These are phyloP conservation scores for Naegleria fowleri DNA, from an alignment of 208 protist species.

Conservation along the genomic window DNA sequence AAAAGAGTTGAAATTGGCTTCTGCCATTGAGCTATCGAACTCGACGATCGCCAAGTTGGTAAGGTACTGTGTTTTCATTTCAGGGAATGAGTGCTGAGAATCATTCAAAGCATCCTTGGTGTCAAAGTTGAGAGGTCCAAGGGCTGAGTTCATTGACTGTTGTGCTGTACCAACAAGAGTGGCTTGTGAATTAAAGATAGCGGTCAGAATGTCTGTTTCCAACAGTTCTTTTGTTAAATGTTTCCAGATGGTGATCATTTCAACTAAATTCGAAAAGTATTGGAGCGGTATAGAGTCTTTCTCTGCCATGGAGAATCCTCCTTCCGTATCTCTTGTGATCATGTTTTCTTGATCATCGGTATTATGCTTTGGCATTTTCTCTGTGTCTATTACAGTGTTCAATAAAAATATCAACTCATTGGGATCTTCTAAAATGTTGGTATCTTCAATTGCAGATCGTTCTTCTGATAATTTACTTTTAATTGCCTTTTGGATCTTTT, in stretches of 20 bases:
- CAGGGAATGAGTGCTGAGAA: neutral
- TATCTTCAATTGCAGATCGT: constrained; percentile 25
- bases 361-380: neutral
- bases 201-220: constrained; percentile 43
- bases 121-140: constrained; percentile 44
- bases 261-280: constrained; percentile 36
- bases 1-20: constrained; percentile 43
- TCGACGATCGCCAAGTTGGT: constrained; percentile 45
- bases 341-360: neutral
- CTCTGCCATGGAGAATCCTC: neutral
- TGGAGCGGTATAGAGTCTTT: neutral
- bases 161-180: constrained; percentile 26
- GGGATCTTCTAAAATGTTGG: constrained; percentile 39
- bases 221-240: constrained; percentile 38
- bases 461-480: neutral
- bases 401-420: constrained; percentile 21
- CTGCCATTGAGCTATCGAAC: constrained; percentile 38
- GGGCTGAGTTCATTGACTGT: constrained; percentile 14
- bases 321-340: neutral
- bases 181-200: constrained; percentile 39
- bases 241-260: constrained; percentile 34
- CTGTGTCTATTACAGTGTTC: constrained; percentile 15
- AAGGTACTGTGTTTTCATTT: constrained; percentile 40
- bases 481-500: constrained; percentile 36
- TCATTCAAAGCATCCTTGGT: constrained; percentile 7